Base-by-base conservation (phyloP, 495 filamentous ascomycete genomes). In the Lophiotrema nucula region DNA sequence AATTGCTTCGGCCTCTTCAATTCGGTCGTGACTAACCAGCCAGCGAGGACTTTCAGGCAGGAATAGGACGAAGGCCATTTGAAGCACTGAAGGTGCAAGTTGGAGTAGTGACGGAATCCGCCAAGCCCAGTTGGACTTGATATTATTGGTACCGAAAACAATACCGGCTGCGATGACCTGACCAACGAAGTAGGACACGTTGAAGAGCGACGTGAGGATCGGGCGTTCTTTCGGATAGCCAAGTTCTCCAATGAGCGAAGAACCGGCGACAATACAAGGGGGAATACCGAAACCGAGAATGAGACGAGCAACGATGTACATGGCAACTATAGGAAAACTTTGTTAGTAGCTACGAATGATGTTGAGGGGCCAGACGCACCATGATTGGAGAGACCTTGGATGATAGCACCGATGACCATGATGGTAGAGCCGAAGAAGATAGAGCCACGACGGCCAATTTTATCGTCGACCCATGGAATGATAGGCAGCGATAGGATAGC, bases 251-350 rank as follows among this genome's bases (percentile, higher is more conserved):
- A 88, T 81, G 49, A 87, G 67, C 19, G 79, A 77, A 2, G 84
- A 82, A 18, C 81, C 84, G 3, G 82, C 83, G 26, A 84, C 76
- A 59, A 86, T 86, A 57, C 81, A 84, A 62, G 82, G 83, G 8
- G 79, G 79, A 57, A 64, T 64, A 2, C 61, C 61, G 22, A 64
- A 64, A 1, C 61, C 61, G 49, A 88, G 78, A 43, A 88, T 70
- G 38, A 87, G 76, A 37, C 85, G 81, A 35, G 85, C 76, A 27
- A 87, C 70, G 45, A 87, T 77, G 62, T 85, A 88, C 83, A 86
- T 87, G 1, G 73, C 70, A 28, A 69, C 77, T 78, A 43, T 38
- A 22, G 19, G 4, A 19, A 23, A 38, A 60, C 8, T 35, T n/a
- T 8, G 31, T 35, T 35, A 35, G n/a, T n/a, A n/a, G n/a, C n/a